Evolutionary conservation across 208 protist genomes (phyloP), one percentile per base, ranked within the genome.

Genomic region (Wallacemonas sp.): DNA sequence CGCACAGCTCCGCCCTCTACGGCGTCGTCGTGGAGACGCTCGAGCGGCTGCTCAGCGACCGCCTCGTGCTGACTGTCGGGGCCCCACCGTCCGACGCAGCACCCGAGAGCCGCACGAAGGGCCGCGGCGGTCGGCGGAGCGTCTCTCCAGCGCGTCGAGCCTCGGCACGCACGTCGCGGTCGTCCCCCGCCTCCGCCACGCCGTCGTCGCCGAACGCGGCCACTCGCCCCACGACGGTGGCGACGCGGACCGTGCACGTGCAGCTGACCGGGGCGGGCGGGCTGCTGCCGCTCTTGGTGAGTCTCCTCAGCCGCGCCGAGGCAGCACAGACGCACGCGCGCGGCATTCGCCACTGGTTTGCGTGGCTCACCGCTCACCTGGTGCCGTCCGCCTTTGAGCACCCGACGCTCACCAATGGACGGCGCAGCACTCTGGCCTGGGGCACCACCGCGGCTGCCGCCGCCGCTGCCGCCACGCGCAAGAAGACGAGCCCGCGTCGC

Each of bases 301-400:
- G 69, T 12, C 54, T 92, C 29, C 70, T 95, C 25, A 57, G 59
- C n/a, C 77, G 82, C 48, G 76, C 74, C 2, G 78, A 76, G 22
- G 80, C 88, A 66, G 84, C 79, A 3, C 71, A 89, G 76, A 84
- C 76, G 38, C 82, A 92, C 72, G 65, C 70, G 16, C 52, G 55
- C 12, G 84, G 69, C 22, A 64, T 93, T n/a, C 61, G 66, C 12
- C 55, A 63, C 28, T 95, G 89, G 89, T 89, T 95, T 50, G 31
- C 65, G 20, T 87, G 79, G 61, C 67, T 95, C 11, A 72, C 79
- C 0, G 67, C 82, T 22, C 74, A 71, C n/a, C 64, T 93, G 29
- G 70, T 90, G 32, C 79, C 86, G 2, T 67, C 87, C 12, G 84
- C 73, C 20, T 93, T 92, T 63, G 89, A 94, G 74, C 76, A 66